Percentiles rank a stretch among this genome's conserved stretches.
These are phyloP conservation scores for Citrullus mucosospermus DNA, from an alignment of 306 rosid species.

Conservation along the genomic window DNA sequence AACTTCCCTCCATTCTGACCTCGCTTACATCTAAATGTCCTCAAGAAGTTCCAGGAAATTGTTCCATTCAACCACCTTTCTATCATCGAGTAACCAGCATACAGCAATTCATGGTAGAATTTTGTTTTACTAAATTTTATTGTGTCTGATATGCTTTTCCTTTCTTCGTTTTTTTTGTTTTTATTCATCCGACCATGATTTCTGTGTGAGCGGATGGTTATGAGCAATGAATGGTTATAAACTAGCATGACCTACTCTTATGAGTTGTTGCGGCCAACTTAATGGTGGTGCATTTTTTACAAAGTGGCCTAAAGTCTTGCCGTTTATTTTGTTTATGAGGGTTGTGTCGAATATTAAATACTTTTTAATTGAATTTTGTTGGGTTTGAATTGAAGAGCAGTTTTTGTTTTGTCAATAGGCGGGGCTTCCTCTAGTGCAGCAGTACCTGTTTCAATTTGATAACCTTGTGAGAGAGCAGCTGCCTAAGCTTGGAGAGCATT, in stretches of 20 bases:
- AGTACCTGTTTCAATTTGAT: slow-evolving; percentile 78
- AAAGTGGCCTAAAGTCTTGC: neutral
- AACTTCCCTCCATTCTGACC: neutral
- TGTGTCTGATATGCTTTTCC: neutral
- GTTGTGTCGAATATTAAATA: neutral
- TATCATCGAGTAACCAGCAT: neutral
- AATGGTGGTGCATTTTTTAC: neutral
- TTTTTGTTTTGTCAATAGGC: slow-evolving; percentile 28
- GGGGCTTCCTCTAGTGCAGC: slow-evolving; percentile 94
- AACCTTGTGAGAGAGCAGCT: slow-evolving; percentile 61
- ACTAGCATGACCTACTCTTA: neutral
- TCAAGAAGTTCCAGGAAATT: neutral
- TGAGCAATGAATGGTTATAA: neutral
- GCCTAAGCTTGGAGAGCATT: slow-evolving; percentile 88
- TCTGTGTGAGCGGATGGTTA: neutral
- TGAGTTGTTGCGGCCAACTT: neutral
- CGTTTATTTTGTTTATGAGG: neutral
- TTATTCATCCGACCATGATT: neutral
- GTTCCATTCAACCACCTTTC: neutral
- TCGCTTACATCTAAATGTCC: neutral
- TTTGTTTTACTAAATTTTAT: neutral
- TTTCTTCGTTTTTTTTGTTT: neutral
- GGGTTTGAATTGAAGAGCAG: neutral
- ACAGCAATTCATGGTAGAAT: neutral
- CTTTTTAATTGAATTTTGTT: neutral